Percentiles rank a stretch among this genome's conserved stretches.
Conservation (phyloP, 345 rosid species). For the Populus pruinosa region DNA sequence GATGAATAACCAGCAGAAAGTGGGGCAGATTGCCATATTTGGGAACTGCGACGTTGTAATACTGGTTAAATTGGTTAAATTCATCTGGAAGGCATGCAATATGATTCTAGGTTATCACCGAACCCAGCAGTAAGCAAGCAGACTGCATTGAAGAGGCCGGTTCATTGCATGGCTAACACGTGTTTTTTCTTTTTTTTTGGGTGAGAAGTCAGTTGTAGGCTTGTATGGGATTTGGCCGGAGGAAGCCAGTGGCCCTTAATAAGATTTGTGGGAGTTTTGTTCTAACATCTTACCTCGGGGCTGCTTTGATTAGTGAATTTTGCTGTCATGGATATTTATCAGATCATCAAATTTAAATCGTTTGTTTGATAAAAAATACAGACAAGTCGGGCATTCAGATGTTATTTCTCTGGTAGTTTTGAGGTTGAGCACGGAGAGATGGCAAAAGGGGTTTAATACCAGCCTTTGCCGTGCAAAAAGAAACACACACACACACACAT, state of each 20-base stretch:
- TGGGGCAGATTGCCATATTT: background rate
- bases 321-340: background rate
- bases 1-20: background rate
- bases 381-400: background rate
- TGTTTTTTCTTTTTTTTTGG: background rate
- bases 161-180: background rate
- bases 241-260: background rate
- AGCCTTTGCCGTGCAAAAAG: background rate
- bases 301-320: background rate
- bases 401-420: background rate
- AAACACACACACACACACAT: too few relatives aligned
- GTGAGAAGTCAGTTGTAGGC: background rate
- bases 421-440: background rate
- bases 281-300: background rate
- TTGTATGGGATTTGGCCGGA: background rate
- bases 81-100: background rate
- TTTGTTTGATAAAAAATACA: background rate
- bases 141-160: background rate
- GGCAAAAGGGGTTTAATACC: background rate
- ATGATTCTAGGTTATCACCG: background rate
- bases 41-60: too few relatives aligned
- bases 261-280: background rate
- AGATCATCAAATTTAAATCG: background rate
- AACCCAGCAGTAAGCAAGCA: background rate
- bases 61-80: background rate